Evolutionary conservation across 164 flowering plant genomes (phyloP).

Genomic region (Kalanchoe fedtschenkoi): DNA sequence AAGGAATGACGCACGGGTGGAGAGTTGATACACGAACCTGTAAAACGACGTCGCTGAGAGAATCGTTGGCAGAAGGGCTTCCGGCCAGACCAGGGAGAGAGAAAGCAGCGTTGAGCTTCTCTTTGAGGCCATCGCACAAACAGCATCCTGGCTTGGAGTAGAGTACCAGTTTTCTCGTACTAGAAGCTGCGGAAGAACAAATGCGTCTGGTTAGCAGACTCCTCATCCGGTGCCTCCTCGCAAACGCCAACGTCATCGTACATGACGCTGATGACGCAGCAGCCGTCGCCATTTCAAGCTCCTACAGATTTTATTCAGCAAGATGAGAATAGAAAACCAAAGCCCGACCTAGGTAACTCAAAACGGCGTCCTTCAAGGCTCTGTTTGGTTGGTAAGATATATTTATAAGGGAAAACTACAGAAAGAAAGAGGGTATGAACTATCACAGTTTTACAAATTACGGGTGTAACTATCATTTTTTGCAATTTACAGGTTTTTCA

Average conservation of each 20-base stretch:
- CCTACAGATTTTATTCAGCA: no score
- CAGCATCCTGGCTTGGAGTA: conserved; percentile 95
- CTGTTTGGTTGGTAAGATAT: no score
- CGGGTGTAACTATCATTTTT: no score
- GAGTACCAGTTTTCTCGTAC: conserved; percentile 49
- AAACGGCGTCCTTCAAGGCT: no score
- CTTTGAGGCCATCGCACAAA: conserved; percentile 96
- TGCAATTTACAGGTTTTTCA: no score
- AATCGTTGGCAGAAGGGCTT: no score
- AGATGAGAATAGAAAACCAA: no score
- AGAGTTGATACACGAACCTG: conserved; percentile 27
- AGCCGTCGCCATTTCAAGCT: conserved; percentile 1
- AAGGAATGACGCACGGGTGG: neutral
- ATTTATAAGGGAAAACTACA: no score
- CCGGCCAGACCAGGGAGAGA: conserved; percentile 32
- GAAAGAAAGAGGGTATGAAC: no score
- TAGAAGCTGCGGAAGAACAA: conserved; percentile 20
- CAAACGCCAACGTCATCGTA: neutral
- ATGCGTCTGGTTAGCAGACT: conserved; percentile 5
- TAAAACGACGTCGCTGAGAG: conserved; percentile 59
- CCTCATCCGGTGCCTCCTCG: neutral
- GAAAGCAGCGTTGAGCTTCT: conserved; percentile 76
- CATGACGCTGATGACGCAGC: neutral
- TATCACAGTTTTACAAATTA: no score
- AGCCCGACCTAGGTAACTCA: no score